Evolutionary conservation across 1,284 basidiomycete genomes (phyloP), one percentile per base, ranked within the genome.

Genomic region (Tylopilus sp.): DNA sequence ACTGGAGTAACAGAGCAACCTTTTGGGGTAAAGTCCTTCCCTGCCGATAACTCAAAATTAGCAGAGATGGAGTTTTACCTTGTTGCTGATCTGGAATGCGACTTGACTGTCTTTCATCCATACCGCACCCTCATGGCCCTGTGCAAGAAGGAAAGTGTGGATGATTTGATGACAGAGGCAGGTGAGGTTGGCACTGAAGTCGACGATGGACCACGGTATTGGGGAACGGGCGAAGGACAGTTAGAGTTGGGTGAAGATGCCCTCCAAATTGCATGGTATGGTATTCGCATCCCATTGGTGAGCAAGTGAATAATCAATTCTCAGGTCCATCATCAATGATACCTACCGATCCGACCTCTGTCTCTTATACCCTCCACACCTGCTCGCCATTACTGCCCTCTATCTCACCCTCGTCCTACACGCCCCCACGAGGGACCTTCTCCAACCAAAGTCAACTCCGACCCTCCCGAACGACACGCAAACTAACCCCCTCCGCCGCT

Each of bases 21-120:
- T 41, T 93, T 93, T 71, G 87, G 87, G 19, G 83, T 92, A 73
- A 92, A 93, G 74, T 81, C 87, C 41, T 95, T 97, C 73, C 90
- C 94, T 0, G 87, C 91, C 0, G 96, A 98, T 75, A 91, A 95
- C 71, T 88, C 91, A n/a, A 95, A 95, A 74, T 83, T 99, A 8
- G 97, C 97, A 7, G 97, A 99, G 79, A 98, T 98, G 97, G 97
- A 99, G 79, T 99, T 99, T 81, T 99, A 98, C 80, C 89, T 99
- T 18, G 89, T 99, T 26, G 95, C 96, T 74, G 97, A 99, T 77
- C 88, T 99, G 52, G 96, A 98, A 79, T 99, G 97, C 74, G 96
- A 99, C 80, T 83, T 99, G 52, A 89, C 93, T 58, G 86, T 99
- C 10, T 98, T 96, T 78, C 97, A 99, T 78, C 96, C 97, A 0